Conservation (phyloP, 768 basidiomycete species). For the Amanita rubescens region DNA sequence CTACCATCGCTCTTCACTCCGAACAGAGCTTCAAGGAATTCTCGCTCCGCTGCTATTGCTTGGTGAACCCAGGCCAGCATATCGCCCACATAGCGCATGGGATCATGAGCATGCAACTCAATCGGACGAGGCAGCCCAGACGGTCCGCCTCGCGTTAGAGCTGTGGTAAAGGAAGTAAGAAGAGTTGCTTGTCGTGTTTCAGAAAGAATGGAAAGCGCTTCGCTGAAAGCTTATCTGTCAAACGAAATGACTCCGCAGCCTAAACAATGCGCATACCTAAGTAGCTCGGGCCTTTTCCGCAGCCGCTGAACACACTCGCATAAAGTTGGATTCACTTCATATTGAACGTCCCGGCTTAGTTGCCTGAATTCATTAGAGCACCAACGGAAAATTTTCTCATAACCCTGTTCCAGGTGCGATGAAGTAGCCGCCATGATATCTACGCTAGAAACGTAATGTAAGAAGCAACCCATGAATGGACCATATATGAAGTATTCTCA, state of each 20-base stretch:
- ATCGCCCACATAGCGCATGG: slow-evolving; percentile 92
- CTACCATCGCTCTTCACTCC: slow-evolving; percentile 53
- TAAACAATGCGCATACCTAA: slow-evolving; percentile 40
- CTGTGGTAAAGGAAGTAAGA: slow-evolving; percentile 75
- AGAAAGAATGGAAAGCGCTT: slow-evolving; percentile 69
- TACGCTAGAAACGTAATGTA: slow-evolving; percentile 41
- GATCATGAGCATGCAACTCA: slow-evolving; percentile 97
- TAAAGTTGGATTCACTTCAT: slow-evolving; percentile 62
- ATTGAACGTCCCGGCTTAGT: slow-evolving; percentile 63
- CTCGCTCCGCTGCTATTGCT: slow-evolving; percentile 88
- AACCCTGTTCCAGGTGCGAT: slow-evolving; percentile 79
- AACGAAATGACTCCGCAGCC: background rate
- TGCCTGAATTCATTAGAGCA: slow-evolving; percentile 78
- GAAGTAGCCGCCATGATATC: slow-evolving; percentile 87
- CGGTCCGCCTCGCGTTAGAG: slow-evolving; percentile 82
- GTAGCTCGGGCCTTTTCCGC: slow-evolving; percentile 68
- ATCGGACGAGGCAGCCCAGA: slow-evolving; percentile 86
- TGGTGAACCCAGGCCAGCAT: slow-evolving; percentile 99
- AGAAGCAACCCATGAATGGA: background rate
- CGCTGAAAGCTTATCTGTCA: slow-evolving; percentile 25
- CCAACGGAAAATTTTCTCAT: slow-evolving; percentile 85
- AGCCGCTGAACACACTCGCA: slow-evolving; percentile 68
- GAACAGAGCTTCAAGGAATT: slow-evolving; percentile 87
- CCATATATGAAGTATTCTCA: slow-evolving; percentile 22
- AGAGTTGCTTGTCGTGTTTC: slow-evolving; percentile 78